Evolutionary conservation across 1,139 yeast species (phyloP), one percentile per base, ranked within the genome.

Genomic region (Schwanniomyces etchellsii): DNA sequence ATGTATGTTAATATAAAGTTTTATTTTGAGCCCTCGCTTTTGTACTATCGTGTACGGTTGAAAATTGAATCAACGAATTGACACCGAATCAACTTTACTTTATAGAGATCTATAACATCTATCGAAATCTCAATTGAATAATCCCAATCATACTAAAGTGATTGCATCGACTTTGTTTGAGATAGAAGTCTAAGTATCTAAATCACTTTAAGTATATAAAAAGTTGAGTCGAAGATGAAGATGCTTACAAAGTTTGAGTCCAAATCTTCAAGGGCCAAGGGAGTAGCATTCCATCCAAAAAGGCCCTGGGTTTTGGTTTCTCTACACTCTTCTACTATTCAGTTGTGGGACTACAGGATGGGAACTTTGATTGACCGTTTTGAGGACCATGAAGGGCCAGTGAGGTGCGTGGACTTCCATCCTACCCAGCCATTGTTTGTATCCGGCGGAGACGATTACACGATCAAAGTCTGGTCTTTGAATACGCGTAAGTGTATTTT

Each of bases 281-380:
- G 96, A 42, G 88, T 93, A 50, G 97, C 98, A 35, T 91, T 93
- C 62, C 99, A 93, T 58, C 97, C 98, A 31, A 82, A 80, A 43
- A 71, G 94, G 56, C 97, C 99, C 33, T 93, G 98, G 97, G 85
- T 86, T 33, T 71, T 93, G 47, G 97, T 91, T 22, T 88, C 97
- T 4, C 72, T 93, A 42, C 94, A 89, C 59, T 84, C 96, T 15
- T 86, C 96, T 18, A 86, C 96, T 13, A 89, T 91, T 55, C 98
- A 91, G 60, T 70, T 91, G 42, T 93, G 99, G 99, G 99, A 93
- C 59, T 93, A 93, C 62, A 80, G 99, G 54, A 93, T 93, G 98
- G 99, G 99, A 28, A 88, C 97, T 3, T 67, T 93, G 51, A 81
- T 93, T 55, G 98, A 89, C 57, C 74, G 96, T 36, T 93, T 88